Evolutionary conservation across 2,329 filamentous ascomycete species (phyloP).

Genomic region (Beauveria brongniartii): DNA sequence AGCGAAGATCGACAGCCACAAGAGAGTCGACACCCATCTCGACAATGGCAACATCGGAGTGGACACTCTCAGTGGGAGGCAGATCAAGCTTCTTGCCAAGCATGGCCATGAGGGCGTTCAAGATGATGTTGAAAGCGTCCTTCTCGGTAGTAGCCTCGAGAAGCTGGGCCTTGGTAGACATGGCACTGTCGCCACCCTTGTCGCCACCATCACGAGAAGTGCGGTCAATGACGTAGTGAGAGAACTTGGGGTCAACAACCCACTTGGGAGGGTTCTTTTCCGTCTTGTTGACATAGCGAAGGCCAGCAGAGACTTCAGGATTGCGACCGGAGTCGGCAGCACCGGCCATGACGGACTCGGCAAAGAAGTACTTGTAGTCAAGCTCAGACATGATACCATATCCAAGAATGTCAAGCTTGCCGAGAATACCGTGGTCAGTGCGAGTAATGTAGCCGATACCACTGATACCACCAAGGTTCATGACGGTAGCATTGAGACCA

Average conservation of each 20-base stretch:
- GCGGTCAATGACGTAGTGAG: constrained; percentile 11
- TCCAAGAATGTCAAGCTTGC: constrained; percentile 11
- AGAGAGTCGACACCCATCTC: constrained; percentile 22
- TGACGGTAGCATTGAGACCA: constrained; percentile 18
- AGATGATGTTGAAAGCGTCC: constrained; percentile 9
- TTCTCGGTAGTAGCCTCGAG: constrained; percentile 11
- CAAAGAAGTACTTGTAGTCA: constrained; percentile 20
- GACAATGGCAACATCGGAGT: constrained; percentile 11
- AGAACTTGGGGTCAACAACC: constrained; percentile 14
- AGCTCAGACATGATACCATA: constrained; percentile 16
- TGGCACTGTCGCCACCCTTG: neutral
- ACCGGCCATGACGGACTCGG: constrained; percentile 14
- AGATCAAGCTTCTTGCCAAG: constrained; percentile 14
- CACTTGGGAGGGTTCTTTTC: constrained; percentile 9
- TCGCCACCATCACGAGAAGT: constrained; percentile 6
- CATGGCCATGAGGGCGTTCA: constrained; percentile 11
- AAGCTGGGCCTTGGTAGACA: constrained; percentile 8
- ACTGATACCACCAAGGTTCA: constrained; percentile 21
- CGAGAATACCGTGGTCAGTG: constrained; percentile 7
- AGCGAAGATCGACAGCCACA: constrained; percentile 28
- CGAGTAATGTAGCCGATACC: constrained; percentile 14
- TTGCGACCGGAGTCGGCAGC: constrained; percentile 4
- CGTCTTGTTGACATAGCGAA: constrained; percentile 6
- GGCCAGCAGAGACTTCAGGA: constrained; percentile 11
- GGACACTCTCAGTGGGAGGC: constrained; percentile 9